Evolutionary conservation across 257 asterid species (phyloP), one percentile per base, ranked within the genome.

Genomic region (Plectranthus barbatus): DNA sequence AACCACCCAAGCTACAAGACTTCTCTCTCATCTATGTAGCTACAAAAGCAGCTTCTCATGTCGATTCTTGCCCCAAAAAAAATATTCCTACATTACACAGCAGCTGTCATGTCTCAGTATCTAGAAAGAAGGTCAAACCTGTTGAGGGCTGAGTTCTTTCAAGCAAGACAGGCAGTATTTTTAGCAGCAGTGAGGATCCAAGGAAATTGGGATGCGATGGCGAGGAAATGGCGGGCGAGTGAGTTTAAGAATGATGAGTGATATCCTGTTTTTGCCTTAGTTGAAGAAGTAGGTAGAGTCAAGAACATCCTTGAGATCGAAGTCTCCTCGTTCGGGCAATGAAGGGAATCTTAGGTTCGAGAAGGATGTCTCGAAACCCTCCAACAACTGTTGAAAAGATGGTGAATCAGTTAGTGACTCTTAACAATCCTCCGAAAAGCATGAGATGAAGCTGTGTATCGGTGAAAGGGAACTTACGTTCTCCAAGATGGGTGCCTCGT

Each of bases 241-340:
- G 47, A 67, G 21, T 14, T 17, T 39, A 72, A 69, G 70, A 67
- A 70, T 48, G 69, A 49, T 13, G 7, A 51, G 57, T 54, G 52
- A 12, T 19, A 24, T 64, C n/a, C 7, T 41, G 55, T 34, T 41
- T 10, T 26, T 1, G 9, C 17, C 86, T n/a, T 88, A 93, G 87
- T 90, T 93, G 94, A 93, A 93, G 74, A 93, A 93, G 76, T 93
- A 93, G 31, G 88, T 76, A 15, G 99, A 84, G 19, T 76, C 77
- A 15, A 85, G 68, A 75, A 93, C 97, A 75, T 93, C 97, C 70
- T 70, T 85, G 72, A 93, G 75, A 80, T 90, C 87, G 12, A 93
- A 93, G 66, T 93, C 95, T 64, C 99, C 99, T 19, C 96, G 82
- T 68, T 82, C 92, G 0, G 99, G 99, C 72, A 87, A 62, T 9